Conservation (phyloP, 2,329 filamentous ascomycete genomes). For the Xylariaceae sp. region DNA sequence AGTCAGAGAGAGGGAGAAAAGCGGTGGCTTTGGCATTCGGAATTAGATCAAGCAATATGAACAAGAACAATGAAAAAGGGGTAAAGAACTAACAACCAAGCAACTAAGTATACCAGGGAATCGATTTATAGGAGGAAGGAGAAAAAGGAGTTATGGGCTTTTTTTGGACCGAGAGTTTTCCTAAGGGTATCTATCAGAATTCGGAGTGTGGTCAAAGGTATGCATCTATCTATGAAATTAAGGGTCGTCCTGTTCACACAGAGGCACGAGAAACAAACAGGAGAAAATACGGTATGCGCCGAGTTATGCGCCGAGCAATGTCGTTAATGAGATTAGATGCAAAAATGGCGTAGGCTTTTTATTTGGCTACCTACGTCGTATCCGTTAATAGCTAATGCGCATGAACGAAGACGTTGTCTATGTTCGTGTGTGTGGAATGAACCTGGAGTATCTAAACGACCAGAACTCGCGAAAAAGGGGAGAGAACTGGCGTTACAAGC, state of each 20-base stretch:
- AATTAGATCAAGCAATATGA: constrained; percentile 4
- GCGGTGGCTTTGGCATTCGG: neutral
- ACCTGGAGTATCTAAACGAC: neutral
- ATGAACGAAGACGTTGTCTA: neutral
- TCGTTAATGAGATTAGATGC: constrained; percentile 3
- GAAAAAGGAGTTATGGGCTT: constrained; percentile 2
- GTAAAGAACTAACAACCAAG: constrained; percentile 3
- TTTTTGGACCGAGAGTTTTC: constrained; percentile 18
- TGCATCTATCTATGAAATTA: constrained; percentile 1
- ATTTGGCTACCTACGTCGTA: neutral
- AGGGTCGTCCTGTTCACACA: neutral
- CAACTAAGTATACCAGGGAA: constrained; percentile 2
- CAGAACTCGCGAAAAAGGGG: neutral
- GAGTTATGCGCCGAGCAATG: constrained; percentile 3
- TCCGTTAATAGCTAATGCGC: neutral
- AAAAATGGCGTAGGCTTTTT: neutral
- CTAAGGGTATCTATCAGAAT: constrained; percentile 12
- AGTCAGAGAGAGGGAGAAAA: neutral
- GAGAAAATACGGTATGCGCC: constrained; percentile 1
- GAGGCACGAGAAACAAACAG: constrained; percentile 1
- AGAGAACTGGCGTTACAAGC: neutral
- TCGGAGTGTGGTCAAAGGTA: neutral
- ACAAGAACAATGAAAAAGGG: constrained; percentile 1
- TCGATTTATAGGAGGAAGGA: constrained; percentile 4
- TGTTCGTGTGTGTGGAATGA: neutral